phyloP scores from a whole-genome alignment of 129 eudicot species.

The Artemisia annua region DNA sequence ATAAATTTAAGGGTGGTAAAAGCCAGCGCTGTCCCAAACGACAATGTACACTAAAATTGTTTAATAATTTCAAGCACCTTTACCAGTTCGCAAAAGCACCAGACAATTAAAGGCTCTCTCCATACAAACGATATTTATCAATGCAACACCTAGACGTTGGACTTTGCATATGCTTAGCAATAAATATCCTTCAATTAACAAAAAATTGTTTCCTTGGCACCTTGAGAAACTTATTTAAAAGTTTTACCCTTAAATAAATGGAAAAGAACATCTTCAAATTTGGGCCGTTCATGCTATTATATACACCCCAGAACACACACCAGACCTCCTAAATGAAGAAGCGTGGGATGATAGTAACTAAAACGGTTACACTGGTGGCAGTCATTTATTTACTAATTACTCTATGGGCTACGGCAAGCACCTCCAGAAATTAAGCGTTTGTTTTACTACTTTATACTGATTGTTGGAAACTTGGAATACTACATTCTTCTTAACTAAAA shows the following conservation, averaged over 20 bases:
- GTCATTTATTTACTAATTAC: conserved; percentile 1
- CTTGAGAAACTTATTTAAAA: not conserved
- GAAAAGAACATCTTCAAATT: conserved; percentile 6
- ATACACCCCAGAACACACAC: conserved; percentile 2
- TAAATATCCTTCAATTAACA: not conserved
- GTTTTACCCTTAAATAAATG: not conserved
- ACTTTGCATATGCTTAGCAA: conserved; percentile 4
- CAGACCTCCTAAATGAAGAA: not conserved
- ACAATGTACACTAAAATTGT: not conserved
- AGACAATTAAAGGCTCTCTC: conserved; percentile 1
- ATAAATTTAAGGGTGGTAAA: not conserved
- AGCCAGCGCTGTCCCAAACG: not conserved
- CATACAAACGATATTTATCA: not conserved
- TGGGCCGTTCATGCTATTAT: conserved; percentile 1
- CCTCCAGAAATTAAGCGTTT: too few relatives aligned
- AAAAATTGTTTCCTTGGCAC: not conserved
- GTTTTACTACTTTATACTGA: not conserved
- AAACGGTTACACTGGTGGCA: conserved; percentile 3
- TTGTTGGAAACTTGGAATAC: not conserved
- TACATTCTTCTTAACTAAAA: conserved; percentile 9
- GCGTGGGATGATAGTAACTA: conserved; percentile 5
- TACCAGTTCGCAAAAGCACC: not conserved
- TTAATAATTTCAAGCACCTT: not conserved
- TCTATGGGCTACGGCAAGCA: too few relatives aligned
- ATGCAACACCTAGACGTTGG: not conserved